phyloP scores from a whole-genome alignment of 2,329 filamentous ascomycete genomes.

The Ophiosphaerella herpotricha region DNA sequence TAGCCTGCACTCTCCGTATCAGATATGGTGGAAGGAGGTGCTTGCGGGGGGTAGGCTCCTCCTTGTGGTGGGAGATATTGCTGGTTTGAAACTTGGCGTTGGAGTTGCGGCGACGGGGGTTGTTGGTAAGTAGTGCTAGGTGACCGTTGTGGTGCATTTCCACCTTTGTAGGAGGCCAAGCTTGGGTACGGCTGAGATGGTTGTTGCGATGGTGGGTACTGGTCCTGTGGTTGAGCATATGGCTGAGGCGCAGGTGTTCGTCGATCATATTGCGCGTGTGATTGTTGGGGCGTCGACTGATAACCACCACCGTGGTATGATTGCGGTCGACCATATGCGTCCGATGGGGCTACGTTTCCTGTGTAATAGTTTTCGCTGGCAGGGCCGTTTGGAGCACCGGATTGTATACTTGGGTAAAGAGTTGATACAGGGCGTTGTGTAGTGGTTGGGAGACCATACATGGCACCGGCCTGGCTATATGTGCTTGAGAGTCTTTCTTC shows the following conservation, averaged over 20 bases:
- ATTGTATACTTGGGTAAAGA: conserved; percentile 71
- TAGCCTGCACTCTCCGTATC: conserved; percentile 41
- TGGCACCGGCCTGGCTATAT: conserved; percentile 73
- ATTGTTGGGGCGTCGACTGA: conserved; percentile 43
- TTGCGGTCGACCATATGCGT: conserved; percentile 56
- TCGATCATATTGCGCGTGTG: conserved; percentile 45
- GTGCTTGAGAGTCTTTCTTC: conserved; percentile 93
- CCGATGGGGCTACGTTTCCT: conserved; percentile 60
- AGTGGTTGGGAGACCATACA: conserved; percentile 44
- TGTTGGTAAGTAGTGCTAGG: conserved; percentile 34
- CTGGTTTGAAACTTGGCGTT: conserved; percentile 39
- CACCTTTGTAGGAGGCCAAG: conserved; percentile 13
- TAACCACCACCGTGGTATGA: conserved; percentile 57
- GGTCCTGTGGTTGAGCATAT: conserved; percentile 33
- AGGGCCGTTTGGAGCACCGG: conserved; percentile 44
- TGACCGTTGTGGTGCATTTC: conserved; percentile 10
- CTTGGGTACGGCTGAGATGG: conserved; percentile 44
- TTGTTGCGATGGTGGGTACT: conserved; percentile 41
- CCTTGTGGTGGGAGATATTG: conserved; percentile 41
- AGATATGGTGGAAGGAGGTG: conserved; percentile 36
- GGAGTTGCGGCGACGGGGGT: conserved; percentile 44
- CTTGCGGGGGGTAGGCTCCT: conserved; percentile 40
- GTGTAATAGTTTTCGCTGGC: conserved; percentile 83
- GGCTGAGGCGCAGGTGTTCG: conserved; percentile 35
- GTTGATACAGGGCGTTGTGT: conserved; percentile 55